Base-by-base conservation (phyloP, 805 yeast species). In the Lipomyces sp. region DNA sequence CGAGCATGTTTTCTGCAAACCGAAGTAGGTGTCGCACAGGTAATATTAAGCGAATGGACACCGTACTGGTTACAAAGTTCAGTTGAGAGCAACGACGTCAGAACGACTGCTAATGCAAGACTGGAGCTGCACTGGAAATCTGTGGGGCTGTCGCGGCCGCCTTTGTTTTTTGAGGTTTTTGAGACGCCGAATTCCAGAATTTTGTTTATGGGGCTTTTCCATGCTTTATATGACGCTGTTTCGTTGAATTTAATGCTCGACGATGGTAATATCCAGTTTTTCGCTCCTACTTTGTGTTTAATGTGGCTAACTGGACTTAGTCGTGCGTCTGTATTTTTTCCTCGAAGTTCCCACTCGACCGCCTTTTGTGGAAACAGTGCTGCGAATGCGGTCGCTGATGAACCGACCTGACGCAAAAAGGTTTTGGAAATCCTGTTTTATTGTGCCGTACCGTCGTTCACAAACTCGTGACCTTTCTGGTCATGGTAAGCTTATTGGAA, bases 141-240 rank as follows among this genome's bases (percentile, higher is more conserved):
- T 28, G 31, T 42, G 16, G 16, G 29, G 6, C 40, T 55, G n/a
- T 37, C 49, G 13, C 31, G 59, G 18, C 59, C 59, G 2, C 53
- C 55, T 4, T 6, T 55, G 8, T 26, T 49, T 3, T 38, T 55
- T 23, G 32, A 46, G 19, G 16, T 46, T 3, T 24, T 45, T 11
- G n/a, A 23, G 3, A 21, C 24, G 13, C 24, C 18, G 14, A 32
- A 22, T 4, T 14, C 23, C 1, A 19, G n/a, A 14, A 22, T 18
- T 6, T 26, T 53, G 8, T 32, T 33, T 28, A 16, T 58, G 33
- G 47, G 51, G 7, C 32, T 60, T 11, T 61, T 59, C 24, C 65
- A 61, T 36, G 61, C 60, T 2, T n/a, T 60, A 11, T 61, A 60
- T 39, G 65, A 61, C 36, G 65, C 60, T 6, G 18, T 36, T 28